Conservation (phyloP, 139 green algal genomes). For the Chlamydomonas sphaeroides region DNA sequence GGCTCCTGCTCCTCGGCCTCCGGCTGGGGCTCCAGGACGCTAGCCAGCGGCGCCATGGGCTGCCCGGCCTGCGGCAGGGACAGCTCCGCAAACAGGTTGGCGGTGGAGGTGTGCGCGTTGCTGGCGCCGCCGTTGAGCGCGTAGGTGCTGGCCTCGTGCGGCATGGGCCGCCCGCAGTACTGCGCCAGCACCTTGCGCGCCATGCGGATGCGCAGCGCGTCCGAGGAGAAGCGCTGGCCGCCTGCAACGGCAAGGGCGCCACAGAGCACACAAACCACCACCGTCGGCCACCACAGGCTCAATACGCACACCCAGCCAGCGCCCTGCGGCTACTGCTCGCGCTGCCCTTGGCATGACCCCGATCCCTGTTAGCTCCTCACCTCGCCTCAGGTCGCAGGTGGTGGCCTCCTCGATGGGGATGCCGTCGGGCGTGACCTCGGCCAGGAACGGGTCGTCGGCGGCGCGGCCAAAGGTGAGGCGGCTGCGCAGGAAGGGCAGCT, state of each 20-base stretch:
- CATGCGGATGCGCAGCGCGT: slow-evolving; percentile 63
- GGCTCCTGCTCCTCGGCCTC: background rate
- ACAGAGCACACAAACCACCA: no score
- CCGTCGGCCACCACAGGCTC: no score
- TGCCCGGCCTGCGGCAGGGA: background rate
- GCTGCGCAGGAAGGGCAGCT: slow-evolving; percentile 47
- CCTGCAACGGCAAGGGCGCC: no score
- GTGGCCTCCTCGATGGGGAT: slow-evolving; percentile 63
- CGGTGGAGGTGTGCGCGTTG: background rate
- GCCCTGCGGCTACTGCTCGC: no score
- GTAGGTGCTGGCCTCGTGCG: background rate
- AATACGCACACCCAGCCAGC: no score
- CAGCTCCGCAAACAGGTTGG: background rate
- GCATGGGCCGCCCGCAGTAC: slow-evolving; percentile 22
- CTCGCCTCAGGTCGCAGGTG: slow-evolving; percentile 53
- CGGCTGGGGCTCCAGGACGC: no score
- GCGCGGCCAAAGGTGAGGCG: slow-evolving; percentile 34
- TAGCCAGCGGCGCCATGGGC: background rate
- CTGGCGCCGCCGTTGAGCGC: background rate
- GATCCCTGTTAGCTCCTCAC: no score
- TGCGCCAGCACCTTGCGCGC: slow-evolving; percentile 55
- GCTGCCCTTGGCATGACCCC: no score
- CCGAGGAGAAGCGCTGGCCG: slow-evolving; percentile 52
- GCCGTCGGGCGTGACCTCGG: slow-evolving; percentile 62
- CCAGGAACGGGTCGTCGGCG: slow-evolving; percentile 56